Base-by-base conservation (phyloP, 495 filamentous ascomycete genomes). In the Penicillium cataractarum region DNA sequence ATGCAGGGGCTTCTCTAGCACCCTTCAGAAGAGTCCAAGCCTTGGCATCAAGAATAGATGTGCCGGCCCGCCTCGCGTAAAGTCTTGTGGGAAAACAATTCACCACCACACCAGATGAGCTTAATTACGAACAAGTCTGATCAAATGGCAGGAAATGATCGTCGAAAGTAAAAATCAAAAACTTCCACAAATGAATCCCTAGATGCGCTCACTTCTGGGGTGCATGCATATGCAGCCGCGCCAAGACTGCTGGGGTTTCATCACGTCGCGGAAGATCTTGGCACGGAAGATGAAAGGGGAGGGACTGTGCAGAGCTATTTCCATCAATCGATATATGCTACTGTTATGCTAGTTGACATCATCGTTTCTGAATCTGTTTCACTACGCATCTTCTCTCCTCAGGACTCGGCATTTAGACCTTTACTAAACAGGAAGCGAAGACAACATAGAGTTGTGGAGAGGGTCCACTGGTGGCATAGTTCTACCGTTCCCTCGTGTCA, bases 181-280 rank as follows among this genome's bases (percentile, higher is more conserved):
- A 58, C 21, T 63, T 59, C 60, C 64, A 55, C 64, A 52, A 61
- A 62, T 61, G 19, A 26, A n/a, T 8, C 52, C 49, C 4, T 7
- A 22, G 58, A 51, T 53, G 50, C 39, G 26, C 29, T 27, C 39
- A 19, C 17, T 44, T 55, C 24, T 27, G n/a, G 35, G 42, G 27
- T 42, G 55, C 53, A 33, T 31, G 27, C 49, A 52, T 52, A 33
- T 52, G 29, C 29, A 13, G 42, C 49, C 26, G 15, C 19, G 60
- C 56, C 60, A 66, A 60, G 64, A 13, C 15, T 33, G 12, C 24
- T 12, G 27, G 17, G 24, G 55, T 66, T 63, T 66, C 60, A 55
- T 19, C 8, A 32, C 29, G 22, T 31, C 7, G 13, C 27, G n/a
- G n/a, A 10, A 17, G 40, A 60, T 63, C 60, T 63, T 66, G 64